These are phyloP conservation scores for Agrostemma githago DNA, from an alignment of 148 eudicot genomes.

Conservation along the genomic window DNA sequence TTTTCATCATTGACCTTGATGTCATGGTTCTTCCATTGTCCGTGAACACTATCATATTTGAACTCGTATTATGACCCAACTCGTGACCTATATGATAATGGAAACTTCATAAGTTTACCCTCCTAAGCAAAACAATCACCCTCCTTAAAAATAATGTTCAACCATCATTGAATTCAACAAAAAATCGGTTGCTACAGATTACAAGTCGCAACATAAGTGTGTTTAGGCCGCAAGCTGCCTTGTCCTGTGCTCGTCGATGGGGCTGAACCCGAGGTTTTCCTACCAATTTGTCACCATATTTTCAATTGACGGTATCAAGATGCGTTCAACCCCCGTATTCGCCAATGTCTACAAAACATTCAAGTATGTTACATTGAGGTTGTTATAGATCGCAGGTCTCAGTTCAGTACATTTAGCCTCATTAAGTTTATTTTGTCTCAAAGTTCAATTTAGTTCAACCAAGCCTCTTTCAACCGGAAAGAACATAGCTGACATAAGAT, in stretches of 20 bases:
- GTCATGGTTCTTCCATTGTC: conserved; percentile 75
- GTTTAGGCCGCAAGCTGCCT: conserved; percentile 24
- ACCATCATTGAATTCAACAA: no score
- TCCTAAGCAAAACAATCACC: no score
- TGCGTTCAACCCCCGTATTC: conserved; percentile 21
- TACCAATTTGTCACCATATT: conserved; percentile 34
- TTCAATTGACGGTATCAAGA: conserved; percentile 42
- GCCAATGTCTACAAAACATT: conserved; percentile 28
- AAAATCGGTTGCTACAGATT: no score
- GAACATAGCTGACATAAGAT: no score
- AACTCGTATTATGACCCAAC: conserved; percentile 42
- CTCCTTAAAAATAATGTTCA: no score
- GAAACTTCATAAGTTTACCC: no score
- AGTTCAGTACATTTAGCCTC: not conserved
- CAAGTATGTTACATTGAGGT: not conserved
- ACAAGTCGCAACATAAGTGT: conserved; percentile 38
- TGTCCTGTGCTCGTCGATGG: not conserved
- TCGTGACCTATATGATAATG: no score
- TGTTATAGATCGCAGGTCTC: not conserved
- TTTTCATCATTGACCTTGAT: conserved; percentile 70
- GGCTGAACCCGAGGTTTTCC: conserved; percentile 22
- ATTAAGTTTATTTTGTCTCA: no score
- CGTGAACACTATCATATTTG: conserved; percentile 81
- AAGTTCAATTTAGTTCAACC: no score
- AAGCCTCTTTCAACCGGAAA: not conserved